Conservation (phyloP, 768 basidiomycete genomes). For the Chalciporus sphaerocephalus region DNA sequence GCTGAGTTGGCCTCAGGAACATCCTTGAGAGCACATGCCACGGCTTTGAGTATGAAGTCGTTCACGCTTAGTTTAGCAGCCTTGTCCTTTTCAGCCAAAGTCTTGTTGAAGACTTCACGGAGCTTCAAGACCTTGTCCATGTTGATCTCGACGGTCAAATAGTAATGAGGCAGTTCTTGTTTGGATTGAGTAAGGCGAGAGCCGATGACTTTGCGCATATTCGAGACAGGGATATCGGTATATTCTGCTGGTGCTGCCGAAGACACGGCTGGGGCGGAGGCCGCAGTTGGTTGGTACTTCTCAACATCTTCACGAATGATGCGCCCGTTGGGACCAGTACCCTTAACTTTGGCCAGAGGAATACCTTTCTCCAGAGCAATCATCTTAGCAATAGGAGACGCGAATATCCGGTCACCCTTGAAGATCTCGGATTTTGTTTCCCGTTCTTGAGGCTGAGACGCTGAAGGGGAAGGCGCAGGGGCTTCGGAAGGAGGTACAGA, state of each 20-base stretch:
- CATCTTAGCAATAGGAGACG: conserved; percentile 94
- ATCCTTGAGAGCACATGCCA: conserved; percentile 84
- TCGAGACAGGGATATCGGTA: conserved; percentile 83
- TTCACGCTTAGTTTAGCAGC: conserved; percentile 92
- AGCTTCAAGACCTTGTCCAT: conserved; percentile 97
- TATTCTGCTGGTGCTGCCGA: conserved; percentile 60
- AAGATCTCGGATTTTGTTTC: conserved; percentile 54
- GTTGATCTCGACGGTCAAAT: conserved; percentile 89
- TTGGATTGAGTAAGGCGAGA: conserved; percentile 88
- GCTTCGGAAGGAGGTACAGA: conserved; percentile 38
- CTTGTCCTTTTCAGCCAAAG: conserved; percentile 83
- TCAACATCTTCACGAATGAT: conserved; percentile 95
- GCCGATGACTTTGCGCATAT: conserved; percentile 94
- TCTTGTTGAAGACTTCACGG: conserved; percentile 92
- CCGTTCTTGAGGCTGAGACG: conserved; percentile 35
- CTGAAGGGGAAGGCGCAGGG: conserved; percentile 32
- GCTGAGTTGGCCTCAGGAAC: conserved; percentile 98
- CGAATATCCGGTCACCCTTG: conserved; percentile 82
- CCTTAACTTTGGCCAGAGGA: conserved; percentile 85
- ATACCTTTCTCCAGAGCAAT: conserved; percentile 93
- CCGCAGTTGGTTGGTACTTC: conserved; percentile 62
- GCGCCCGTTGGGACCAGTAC: conserved; percentile 89
- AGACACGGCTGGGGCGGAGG: conserved; percentile 35
- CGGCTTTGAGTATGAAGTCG: conserved; percentile 96
- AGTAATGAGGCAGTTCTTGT: conserved; percentile 95